Conservation (phyloP, 2,329 filamentous ascomycete genomes). For the Colletotrichum echinochloae region DNA sequence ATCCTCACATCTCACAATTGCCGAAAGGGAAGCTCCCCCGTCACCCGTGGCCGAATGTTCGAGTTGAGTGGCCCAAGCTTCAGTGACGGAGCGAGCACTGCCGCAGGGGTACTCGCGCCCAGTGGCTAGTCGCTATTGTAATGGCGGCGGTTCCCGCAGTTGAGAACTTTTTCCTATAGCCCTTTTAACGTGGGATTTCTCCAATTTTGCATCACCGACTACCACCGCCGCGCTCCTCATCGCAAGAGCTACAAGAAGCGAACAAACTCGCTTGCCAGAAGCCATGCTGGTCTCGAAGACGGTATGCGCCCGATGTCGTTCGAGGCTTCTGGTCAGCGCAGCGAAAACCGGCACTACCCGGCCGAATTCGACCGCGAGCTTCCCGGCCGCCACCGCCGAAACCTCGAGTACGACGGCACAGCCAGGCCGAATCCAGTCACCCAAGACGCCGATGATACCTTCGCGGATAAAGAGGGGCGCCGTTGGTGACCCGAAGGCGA, state of each 20-base stretch:
- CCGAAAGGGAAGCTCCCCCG: not conserved
- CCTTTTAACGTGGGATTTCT: slow-evolving; percentile 5
- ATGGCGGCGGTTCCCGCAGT: slow-evolving; percentile 9
- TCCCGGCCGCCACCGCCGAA: slow-evolving; percentile 23
- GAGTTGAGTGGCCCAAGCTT: slow-evolving; percentile 26
- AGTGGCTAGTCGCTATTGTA: no score
- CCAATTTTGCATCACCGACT: not conserved
- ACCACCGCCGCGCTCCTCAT: not conserved
- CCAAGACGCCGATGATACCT: not conserved
- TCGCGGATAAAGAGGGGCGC: not conserved
- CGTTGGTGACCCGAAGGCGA: not conserved
- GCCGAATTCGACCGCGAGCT: slow-evolving; percentile 35
- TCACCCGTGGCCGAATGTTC: not conserved
- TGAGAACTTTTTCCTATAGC: slow-evolving; percentile 10
- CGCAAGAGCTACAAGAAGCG: not conserved
- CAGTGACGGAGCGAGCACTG: slow-evolving; percentile 3
- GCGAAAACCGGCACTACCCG: slow-evolving; percentile 11
- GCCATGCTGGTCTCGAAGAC: slow-evolving; percentile 52
- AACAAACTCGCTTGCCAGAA: slow-evolving; percentile 13
- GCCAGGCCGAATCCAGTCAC: not conserved
- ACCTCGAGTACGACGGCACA: slow-evolving; percentile 7
- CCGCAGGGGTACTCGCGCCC: slow-evolving; percentile 13
- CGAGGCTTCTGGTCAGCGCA: slow-evolving; percentile 30
- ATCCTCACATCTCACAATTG: not conserved
- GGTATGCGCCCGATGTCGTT: slow-evolving; percentile 51